Evolutionary conservation across 1,139 yeast species (phyloP), one percentile per base, ranked within the genome.

Genomic region (Debaryomycetaceae sp.): DNA sequence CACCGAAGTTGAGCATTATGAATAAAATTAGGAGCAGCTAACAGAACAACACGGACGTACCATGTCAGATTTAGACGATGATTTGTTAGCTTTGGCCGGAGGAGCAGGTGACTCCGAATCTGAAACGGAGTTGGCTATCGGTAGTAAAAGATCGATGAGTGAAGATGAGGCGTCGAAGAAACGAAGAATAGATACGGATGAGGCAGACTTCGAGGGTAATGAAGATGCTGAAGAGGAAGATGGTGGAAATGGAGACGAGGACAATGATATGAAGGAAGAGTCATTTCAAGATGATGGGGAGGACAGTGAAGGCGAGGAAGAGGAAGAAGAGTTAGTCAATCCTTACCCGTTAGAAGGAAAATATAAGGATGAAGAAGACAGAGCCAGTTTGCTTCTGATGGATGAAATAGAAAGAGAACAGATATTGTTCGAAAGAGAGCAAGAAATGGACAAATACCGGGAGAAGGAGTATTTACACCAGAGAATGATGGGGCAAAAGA

Each of bases 341-440:
- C 99, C 98, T 6, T 93, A 91, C 62, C 99, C 99, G 2, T 68
- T 93, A 46, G 97, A 90, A 60, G 96, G 96, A 13, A 89, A 89
- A 59, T 93, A 84, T 69, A 87, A 83, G 57, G 87, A 90, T 63
- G 96, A 84, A 47, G 75, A 72, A 6, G 99, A 95, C 65, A 76
- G 89, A 48, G 82, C 70, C 5, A 60, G 60, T 42, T 70, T 93
- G 52, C 83, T 84, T 57, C 75, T 76, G 1, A 77, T 93, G 83
- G 95, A 93, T 48, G 99, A 95, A 72, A 81, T 93, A 62, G 87
- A 87, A 57, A 83, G 98, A 58, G 99, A 93, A 70, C 84, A 87
- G 55, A 80, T 89, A 47, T 77, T 93, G 49, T 95, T 88, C 57
- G 98, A 93, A 49, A 87, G 99, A 65, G 80, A 88, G 5, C 97